Conservation (phyloP, 2,329 filamentous ascomycete genomes). For the Aquanectria penicillioides region DNA sequence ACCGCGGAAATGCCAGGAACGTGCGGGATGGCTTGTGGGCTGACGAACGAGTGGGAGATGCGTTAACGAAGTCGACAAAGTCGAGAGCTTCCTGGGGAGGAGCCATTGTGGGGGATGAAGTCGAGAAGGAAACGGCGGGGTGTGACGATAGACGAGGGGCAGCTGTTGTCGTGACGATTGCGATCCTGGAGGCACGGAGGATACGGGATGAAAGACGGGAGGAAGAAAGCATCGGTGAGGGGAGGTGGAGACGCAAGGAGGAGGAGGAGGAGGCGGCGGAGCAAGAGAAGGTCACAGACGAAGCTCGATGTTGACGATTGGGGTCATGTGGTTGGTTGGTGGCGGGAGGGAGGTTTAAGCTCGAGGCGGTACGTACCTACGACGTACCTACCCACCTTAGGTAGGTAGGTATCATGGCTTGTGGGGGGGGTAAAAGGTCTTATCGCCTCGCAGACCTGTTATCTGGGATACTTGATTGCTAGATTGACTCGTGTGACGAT, state of each 20-base stretch:
- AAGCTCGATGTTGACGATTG: constrained; percentile 23
- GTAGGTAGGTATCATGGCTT: constrained; percentile 26
- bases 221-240: constrained; percentile 34
- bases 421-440: too few relatives aligned
- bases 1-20: neutral
- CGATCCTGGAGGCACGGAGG: constrained; percentile 19
- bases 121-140: constrained; percentile 38
- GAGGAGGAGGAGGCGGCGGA: constrained; percentile 11
- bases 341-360: constrained; percentile 7
- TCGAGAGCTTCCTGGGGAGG: constrained; percentile 73
- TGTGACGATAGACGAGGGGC: neutral
- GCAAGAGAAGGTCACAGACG: constrained; percentile 24
- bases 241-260: constrained; percentile 8
- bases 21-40: neutral
- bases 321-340: constrained; percentile 35
- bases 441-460: too few relatives aligned
- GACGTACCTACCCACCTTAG: neutral
- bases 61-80: constrained; percentile 94
- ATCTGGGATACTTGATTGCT: too few relatives aligned
- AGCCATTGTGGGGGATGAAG: constrained; percentile 56
- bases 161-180: constrained; percentile 16
- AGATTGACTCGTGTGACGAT: too few relatives aligned
- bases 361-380: constrained; percentile 20
- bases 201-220: constrained; percentile 29
- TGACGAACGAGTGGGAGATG: constrained; percentile 87